Evolutionary conservation across 2,329 filamentous ascomycete species (phyloP), one percentile per base, ranked within the genome.

Genomic region (Emericellopsis atlantica): DNA sequence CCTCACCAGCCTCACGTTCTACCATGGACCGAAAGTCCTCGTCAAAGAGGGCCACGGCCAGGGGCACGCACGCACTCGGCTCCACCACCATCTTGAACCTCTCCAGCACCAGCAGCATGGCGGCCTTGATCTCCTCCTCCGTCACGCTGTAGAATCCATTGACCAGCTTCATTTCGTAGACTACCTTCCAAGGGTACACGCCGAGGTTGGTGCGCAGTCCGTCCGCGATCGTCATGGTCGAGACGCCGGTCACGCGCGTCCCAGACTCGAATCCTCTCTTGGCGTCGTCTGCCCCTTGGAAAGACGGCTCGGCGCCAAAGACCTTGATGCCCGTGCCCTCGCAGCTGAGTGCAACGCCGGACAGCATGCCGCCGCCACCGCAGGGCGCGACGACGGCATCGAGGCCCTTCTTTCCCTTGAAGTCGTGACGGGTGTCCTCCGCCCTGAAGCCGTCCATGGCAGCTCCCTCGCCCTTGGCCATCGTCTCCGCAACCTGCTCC

Each of bases 61-160:
- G 59, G 2, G 79, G 76, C n/a, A 95, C 89, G 3, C 81, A 87
- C 1, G 84, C 77, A 59, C 82, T 89, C 18, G 90, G 90, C 69
- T 96, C 90, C 11, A 95, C 79, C 18, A 95, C 78, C 37, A 94
- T 65, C 74, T 96, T 95, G 70, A 92, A 78, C 43, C 89, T 67
- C 72, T 96, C 90, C 46, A 89, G 65, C 29, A 94, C 81, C 46
- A 96, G 60, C 45, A 73, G 65, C 74, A 95, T 72, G 11, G 89
- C 83, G 18, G 67, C 70, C 52, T 74, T 72, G 57, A 96, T 95
- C 67, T 95, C 77, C 41, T 81, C 79, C 59, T 96, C 90, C 1
- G 70, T 77, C 1, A 93, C 90, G 42, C 74, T 73, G 60, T 76
- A 79, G 51, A 95, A 74, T 1, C 74, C 81, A 2, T 64, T 55